Conservation (phyloP, 139 green algal species). For the Closterium sp. region DNA sequence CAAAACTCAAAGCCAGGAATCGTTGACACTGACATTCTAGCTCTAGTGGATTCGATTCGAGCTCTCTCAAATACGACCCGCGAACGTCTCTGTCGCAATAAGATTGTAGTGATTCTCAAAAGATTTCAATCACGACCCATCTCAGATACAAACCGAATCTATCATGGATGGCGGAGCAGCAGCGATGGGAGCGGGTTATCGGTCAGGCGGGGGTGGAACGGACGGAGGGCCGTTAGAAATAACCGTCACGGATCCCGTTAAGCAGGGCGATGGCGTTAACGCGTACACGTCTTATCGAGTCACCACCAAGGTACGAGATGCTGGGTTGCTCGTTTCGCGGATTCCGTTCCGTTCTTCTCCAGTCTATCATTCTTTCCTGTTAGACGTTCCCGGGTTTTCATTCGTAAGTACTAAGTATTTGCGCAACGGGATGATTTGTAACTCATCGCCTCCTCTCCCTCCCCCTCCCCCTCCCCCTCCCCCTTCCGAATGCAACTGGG, state of each 20-base stretch:
- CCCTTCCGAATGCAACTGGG: too few relatives aligned
- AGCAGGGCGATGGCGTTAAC: constrained; percentile 86
- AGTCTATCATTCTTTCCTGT: background rate
- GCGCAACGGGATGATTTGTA: background rate
- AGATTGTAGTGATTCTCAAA: too few relatives aligned
- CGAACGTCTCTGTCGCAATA: too few relatives aligned
- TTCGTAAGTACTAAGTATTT: background rate
- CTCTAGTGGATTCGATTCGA: too few relatives aligned
- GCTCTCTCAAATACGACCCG: too few relatives aligned
- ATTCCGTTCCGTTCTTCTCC: background rate
- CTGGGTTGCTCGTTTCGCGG: background rate
- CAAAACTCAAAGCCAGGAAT: too few relatives aligned
- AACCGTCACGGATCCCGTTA: constrained; percentile 80
- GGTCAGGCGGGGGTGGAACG: background rate
- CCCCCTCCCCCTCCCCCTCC: background rate
- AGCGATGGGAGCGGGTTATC: background rate
- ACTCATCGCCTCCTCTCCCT: background rate
- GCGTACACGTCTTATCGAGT: constrained; percentile 78
- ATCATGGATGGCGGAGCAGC: background rate
- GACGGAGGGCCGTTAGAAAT: constrained; percentile 48
- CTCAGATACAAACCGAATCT: too few relatives aligned
- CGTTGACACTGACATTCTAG: too few relatives aligned
- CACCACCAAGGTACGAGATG: constrained; percentile 45
- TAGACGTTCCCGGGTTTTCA: background rate
- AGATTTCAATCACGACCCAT: too few relatives aligned